These are phyloP conservation scores for Noccaea bulbosa DNA, from an alignment of 345 rosid species.

Conservation along the genomic window DNA sequence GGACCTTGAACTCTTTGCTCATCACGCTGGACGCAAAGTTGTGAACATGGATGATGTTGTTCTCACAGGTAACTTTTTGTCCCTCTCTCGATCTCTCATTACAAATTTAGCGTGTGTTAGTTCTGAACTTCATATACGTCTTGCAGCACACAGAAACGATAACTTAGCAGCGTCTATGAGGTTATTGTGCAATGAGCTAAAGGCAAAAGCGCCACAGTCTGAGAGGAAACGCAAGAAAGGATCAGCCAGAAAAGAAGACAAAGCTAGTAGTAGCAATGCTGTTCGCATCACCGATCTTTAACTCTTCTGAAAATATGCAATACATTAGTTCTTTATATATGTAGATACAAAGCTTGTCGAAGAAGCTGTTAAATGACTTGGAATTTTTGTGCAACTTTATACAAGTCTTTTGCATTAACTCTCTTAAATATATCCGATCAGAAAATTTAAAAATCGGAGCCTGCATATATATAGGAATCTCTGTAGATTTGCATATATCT, in stretches of 20 bases:
- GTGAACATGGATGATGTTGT: slow-evolving; percentile 86
- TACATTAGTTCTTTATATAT: background rate
- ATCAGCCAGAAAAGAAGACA: slow-evolving; percentile 55
- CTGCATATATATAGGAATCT: background rate
- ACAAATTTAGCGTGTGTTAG: background rate
- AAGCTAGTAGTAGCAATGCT: slow-evolving; percentile 42
- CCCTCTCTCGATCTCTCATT: background rate
- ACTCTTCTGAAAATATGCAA: background rate
- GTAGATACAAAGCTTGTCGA: background rate
- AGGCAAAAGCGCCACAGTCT: slow-evolving; percentile 71
- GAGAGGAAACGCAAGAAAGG: slow-evolving; percentile 76
- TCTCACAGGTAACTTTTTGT: slow-evolving; percentile 59
- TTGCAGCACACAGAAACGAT: slow-evolving; percentile 86
- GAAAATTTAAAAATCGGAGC: background rate
- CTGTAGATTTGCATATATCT: background rate
- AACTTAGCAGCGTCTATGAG: slow-evolving; percentile 60
- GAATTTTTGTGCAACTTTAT: background rate
- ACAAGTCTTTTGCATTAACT: background rate
- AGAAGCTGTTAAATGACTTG: slow-evolving; percentile 10
- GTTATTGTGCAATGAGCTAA: slow-evolving; percentile 64
- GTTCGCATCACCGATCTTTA: slow-evolving; percentile 44
- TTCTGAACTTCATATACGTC: slow-evolving; percentile 44
- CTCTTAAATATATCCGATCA: background rate
- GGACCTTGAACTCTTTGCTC: slow-evolving; percentile 85
- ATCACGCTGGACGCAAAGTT: slow-evolving; percentile 86